Evolutionary conservation across 495 filamentous ascomycete species (phyloP), one percentile per base, ranked within the genome.

Genomic region (Penicillium cinerascens): DNA sequence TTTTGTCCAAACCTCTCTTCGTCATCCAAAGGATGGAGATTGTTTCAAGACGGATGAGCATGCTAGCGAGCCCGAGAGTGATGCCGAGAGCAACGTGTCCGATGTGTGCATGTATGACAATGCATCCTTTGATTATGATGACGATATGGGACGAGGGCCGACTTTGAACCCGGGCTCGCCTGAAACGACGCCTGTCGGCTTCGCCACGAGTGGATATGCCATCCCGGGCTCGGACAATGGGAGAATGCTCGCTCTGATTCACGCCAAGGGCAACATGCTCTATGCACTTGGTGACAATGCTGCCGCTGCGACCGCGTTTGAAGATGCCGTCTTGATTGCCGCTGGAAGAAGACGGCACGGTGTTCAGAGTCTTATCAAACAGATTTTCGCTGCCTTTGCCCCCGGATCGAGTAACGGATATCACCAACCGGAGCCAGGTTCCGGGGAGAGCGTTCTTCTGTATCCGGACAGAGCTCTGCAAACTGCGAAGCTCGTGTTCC

Each of bases 241-340:
- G 18, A 82, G 95, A 56, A 90, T 99, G 72, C 79, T 97, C 11
- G 87, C 91, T 27, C 76, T 99, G 20, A 81, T 97, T 21, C 95
- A 99, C 70, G 92, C 91, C 3, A 99, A 97, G 69, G 93, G 95
- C 23, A 99, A 97, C 58, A 96, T 97, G 89, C 78, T 97, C 1
- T 99, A 99, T 71, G 83, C 90, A 33, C 70, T 96, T 45, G 91
- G 91, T 21, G 87, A 97, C 54, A 90, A 93, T 60, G 76, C 78
- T 39, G 85, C 80, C 11, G 93, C 93, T 15, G 91, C 93, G 1
- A 82, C 85, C 51, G 91, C 95, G 8, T 99, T 99, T 59, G 93
- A 97, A 59, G 91, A 96, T 66, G 93, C 91, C 2, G 91, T 99
- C 23, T 70, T 96, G 50, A 92, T 97, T 59, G 91, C 87, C 45